A percentile compares a stretch with the other conserved stretches of the same genome.
Evolutionary conservation across 2,329 filamentous ascomycete species (phyloP).

Genomic region (Sarocladium strictum): DNA sequence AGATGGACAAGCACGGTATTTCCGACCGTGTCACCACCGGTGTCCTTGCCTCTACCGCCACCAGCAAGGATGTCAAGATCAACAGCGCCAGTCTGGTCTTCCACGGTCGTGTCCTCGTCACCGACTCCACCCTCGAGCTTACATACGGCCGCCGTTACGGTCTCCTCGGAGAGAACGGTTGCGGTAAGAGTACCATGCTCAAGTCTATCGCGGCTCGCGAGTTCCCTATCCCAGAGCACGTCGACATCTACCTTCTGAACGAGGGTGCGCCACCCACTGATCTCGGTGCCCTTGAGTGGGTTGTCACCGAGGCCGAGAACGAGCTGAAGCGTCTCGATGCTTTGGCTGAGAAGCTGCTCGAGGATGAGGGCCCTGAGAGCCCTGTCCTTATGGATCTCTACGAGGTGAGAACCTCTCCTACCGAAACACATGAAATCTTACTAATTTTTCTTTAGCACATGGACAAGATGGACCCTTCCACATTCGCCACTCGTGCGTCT

Average conservation of each 20-base stretch:
- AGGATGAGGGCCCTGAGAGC: slow-evolving; percentile 86
- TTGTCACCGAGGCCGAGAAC: slow-evolving; percentile 87
- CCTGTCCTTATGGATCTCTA: slow-evolving; percentile 90
- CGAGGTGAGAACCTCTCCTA: slow-evolving; percentile 57
- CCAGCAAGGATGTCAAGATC: slow-evolving; percentile 95
- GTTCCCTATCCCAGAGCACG: slow-evolving; percentile 89
- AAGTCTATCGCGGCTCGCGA: slow-evolving; percentile 92
- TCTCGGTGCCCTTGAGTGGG: slow-evolving; percentile 91
- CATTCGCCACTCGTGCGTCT: slow-evolving; percentile 90
- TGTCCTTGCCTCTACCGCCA: slow-evolving; percentile 78
- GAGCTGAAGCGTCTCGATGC: slow-evolving; percentile 89
- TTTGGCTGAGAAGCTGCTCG: slow-evolving; percentile 82
- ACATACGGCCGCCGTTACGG: slow-evolving; percentile 91
- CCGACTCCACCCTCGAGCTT: slow-evolving; percentile 87
- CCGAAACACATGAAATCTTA: background rate
- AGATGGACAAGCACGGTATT: slow-evolving; percentile 93
- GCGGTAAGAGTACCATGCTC: slow-evolving; percentile 95
- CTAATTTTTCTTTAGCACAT: background rate
- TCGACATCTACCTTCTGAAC: slow-evolving; percentile 98
- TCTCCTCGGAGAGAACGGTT: slow-evolving; percentile 96
- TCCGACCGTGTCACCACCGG: slow-evolving; percentile 98
- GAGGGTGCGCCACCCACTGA: slow-evolving; percentile 89
- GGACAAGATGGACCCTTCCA: slow-evolving; percentile 69
- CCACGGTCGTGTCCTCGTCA: slow-evolving; percentile 94
- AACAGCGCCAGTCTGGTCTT: slow-evolving; percentile 90